Percentiles rank a stretch among this genome's conserved stretches.
Conservation (phyloP, 129 eudicot genomes). For the Tagetes patula region DNA sequence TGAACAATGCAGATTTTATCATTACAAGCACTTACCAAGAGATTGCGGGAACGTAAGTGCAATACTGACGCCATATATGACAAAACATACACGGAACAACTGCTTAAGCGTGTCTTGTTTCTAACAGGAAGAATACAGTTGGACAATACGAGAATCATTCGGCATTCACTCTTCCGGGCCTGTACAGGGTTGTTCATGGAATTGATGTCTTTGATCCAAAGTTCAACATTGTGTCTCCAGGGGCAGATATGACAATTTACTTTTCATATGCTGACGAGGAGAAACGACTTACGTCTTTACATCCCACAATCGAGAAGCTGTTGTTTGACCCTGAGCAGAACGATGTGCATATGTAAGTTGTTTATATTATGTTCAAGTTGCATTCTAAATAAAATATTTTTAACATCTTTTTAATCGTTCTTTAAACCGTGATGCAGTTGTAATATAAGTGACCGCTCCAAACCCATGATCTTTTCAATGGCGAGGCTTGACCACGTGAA, state of each 20-base stretch:
- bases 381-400: not conserved
- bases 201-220: constrained; percentile 97
- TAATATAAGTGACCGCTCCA: constrained; percentile 58
- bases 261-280: constrained; percentile 72
- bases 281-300: constrained; percentile 78
- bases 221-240: constrained; percentile 98
- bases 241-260: constrained; percentile 84
- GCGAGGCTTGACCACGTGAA: constrained; percentile 97
- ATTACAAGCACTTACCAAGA: constrained; percentile 98
- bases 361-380: not conserved
- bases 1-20: constrained; percentile 94
- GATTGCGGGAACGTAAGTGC: constrained; percentile 96
- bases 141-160: constrained; percentile 97
- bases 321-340: constrained; percentile 80
- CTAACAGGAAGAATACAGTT: constrained; percentile 75
- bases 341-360: constrained; percentile 62
- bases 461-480: constrained; percentile 95
- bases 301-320: constrained; percentile 61
- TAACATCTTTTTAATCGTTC: not conserved
- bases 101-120: not conserved
- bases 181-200: constrained; percentile 95
- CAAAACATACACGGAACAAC: not conserved
- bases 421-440: constrained; percentile 58
- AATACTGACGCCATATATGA: not conserved
- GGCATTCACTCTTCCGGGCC: constrained; percentile 89